These are phyloP conservation scores for Erysiphe pulchra DNA, from an alignment of 2,329 filamentous ascomycete species.

Conservation along the genomic window DNA sequence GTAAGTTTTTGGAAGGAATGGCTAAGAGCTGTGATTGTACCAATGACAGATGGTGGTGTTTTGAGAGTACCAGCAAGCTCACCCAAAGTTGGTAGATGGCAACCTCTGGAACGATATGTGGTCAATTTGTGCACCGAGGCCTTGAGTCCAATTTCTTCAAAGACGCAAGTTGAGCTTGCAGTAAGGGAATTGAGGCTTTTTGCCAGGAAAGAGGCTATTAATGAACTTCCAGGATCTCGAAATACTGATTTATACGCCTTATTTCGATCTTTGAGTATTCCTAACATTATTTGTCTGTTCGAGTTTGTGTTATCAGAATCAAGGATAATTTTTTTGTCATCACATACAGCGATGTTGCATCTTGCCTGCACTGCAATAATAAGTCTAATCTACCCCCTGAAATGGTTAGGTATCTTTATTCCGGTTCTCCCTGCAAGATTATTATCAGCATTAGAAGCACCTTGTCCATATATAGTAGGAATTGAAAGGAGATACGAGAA, in stretches of 20 bases:
- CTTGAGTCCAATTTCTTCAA: conserved; percentile 71
- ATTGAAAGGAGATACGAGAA: conserved; percentile 80
- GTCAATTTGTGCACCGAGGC: conserved; percentile 93
- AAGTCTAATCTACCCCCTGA: conserved; percentile 67
- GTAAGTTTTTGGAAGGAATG: conserved; percentile 97
- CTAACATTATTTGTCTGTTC: conserved; percentile 77
- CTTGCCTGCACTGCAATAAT: conserved; percentile 70
- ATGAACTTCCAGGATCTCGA: conserved; percentile 78
- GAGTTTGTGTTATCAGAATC: conserved; percentile 86
- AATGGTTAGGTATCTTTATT: conserved; percentile 87
- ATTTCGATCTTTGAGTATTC: conserved; percentile 70
- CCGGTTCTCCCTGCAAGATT: conserved; percentile 70
- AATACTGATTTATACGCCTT: conserved; percentile 82
- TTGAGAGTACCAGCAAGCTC: conserved; percentile 69
- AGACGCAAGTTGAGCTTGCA: conserved; percentile 82
- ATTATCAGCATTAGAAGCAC: conserved; percentile 74
- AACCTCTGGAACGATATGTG: conserved; percentile 86
- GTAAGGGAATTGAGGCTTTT: conserved; percentile 78
- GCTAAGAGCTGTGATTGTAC: conserved; percentile 78
- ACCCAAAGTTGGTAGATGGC: conserved; percentile 79
- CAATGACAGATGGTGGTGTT: conserved; percentile 75
- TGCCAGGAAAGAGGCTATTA: conserved; percentile 72
- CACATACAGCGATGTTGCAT: conserved; percentile 88
- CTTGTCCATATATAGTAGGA: conserved; percentile 90
- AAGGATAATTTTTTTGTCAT: conserved; percentile 85